phyloP scores from a whole-genome alignment of 208 protist species.

The Leishmania lainsoni region DNA sequence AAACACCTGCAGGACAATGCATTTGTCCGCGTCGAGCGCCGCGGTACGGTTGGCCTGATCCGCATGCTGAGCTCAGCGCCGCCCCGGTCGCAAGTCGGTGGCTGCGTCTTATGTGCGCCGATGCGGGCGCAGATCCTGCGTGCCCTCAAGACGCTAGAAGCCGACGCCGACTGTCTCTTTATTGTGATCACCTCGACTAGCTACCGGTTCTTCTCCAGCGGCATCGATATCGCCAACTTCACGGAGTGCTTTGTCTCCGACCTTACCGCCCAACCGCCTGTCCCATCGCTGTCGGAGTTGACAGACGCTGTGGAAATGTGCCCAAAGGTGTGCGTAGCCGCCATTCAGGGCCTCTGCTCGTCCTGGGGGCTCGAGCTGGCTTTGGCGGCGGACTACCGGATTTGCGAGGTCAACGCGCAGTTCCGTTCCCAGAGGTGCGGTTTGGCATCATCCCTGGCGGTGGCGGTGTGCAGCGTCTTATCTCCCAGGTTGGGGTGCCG shows the following conservation, averaged over 20 bases:
- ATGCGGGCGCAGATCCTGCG: slow-evolving; percentile 58
- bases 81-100: slow-evolving; percentile 31
- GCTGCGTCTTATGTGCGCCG: slow-evolving; percentile 37
- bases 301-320: slow-evolving; percentile 47
- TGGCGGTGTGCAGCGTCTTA: slow-evolving; percentile 78
- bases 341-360: slow-evolving; percentile 63
- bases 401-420: slow-evolving; percentile 42
- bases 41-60: slow-evolving; percentile 41
- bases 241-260: slow-evolving; percentile 33
- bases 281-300: slow-evolving; percentile 61
- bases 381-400: slow-evolving; percentile 66
- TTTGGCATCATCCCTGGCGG: slow-evolving; percentile 80
- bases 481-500: slow-evolving; percentile 66
- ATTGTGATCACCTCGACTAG: slow-evolving; percentile 56
- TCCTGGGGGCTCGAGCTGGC: slow-evolving; percentile 84
- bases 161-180: slow-evolving; percentile 33
- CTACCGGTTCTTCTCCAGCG: slow-evolving; percentile 66
- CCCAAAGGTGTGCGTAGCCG: slow-evolving; percentile 73
- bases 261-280: slow-evolving; percentile 29
- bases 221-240: slow-evolving; percentile 66
- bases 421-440: slow-evolving; percentile 72
- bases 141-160: slow-evolving; percentile 39
- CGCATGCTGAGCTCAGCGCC: slow-evolving; percentile 47
- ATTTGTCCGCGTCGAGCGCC: slow-evolving; percentile 61
- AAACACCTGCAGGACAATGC: slow-evolving; percentile 50